Evolutionary conservation across 768 basidiomycete species (phyloP), one percentile per base, ranked within the genome.

Genomic region (Suillus weaverae): DNA sequence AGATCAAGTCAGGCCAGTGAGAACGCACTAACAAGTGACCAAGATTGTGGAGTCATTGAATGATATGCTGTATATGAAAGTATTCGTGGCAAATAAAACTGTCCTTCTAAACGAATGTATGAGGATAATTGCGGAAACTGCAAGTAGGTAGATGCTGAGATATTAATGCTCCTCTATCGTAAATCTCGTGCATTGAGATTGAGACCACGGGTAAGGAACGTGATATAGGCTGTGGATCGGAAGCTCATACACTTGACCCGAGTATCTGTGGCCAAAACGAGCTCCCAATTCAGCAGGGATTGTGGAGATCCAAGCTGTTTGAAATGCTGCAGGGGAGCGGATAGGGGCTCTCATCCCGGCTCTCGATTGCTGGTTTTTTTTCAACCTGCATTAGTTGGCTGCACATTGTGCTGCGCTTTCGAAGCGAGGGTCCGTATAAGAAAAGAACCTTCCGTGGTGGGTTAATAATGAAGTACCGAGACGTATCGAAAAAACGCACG

Each of bases 401-500:
- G 63, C 72, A 73, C 32, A 72, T 56, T 35, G 18, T 46, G 30
- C 70, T 76, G 20, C 64, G 71, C 46, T 69, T 63, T 30, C 78
- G 71, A 50, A 76, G 74, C 30, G 64, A 60, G 33, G 70, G 64
- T 14, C 76, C 77, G 53, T 70, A 77, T n/a, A 73, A 71, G 39
- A 77, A 73, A 16, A 78, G 66, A 50, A 75, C 35, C 73, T 74
- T 50, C n/a, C 18, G 38, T 18, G 30, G 56, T 11, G 36, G 22
- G 38, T 32, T 16, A 32, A 5, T 20, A 7, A 57, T 36, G 39
- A 44, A 20, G 10, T n/a, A 11, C 9, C 6, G 22, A 20, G 53
- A 43, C 16, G 22, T 22, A 11, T 56, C 16, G 5, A 56, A 11
- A 11, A 13, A 18, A 53, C 84, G 61, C 70, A 85, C 85, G 63